These are phyloP conservation scores for Serendipita sp. DNA, from an alignment of 768 basidiomycete genomes.

Conservation along the genomic window DNA sequence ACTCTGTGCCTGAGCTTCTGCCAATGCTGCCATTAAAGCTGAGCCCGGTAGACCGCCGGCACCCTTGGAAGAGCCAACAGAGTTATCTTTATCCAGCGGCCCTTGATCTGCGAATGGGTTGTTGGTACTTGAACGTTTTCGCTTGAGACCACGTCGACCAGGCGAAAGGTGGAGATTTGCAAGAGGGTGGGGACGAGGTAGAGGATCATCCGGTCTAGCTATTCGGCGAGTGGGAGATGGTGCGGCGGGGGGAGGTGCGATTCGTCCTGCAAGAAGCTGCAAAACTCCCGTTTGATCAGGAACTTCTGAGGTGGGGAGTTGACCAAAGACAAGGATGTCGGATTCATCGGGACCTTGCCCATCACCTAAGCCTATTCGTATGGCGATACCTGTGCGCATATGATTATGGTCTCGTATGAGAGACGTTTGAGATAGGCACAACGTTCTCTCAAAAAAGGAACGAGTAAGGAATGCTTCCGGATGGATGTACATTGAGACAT, in stretches of 20 bases:
- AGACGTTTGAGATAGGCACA: background rate
- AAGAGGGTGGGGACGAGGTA: slow-evolving; percentile 1
- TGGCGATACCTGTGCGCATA: background rate
- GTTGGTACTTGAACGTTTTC: background rate
- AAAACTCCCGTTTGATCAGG: background rate
- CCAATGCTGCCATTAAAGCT: background rate
- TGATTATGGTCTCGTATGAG: background rate
- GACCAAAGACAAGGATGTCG: slow-evolving; percentile 7
- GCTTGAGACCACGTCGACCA: slow-evolving; percentile 1
- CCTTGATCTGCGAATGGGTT: background rate
- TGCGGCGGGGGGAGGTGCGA: slow-evolving; percentile 1
- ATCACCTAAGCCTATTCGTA: slow-evolving; percentile 8
- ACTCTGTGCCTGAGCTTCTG: background rate
- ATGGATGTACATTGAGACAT: slow-evolving; percentile 8
- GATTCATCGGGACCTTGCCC: background rate
- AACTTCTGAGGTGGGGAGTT: background rate
- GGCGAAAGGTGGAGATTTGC: background rate
- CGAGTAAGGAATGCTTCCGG: slow-evolving; percentile 3
- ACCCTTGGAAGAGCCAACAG: background rate
- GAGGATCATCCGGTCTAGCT: slow-evolving; percentile 8
- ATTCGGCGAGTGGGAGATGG: background rate
- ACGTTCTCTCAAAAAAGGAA: slow-evolving; percentile 6
- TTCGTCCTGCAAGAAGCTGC: slow-evolving; percentile 8
- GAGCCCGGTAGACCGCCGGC: background rate
- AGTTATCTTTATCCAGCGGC: background rate